phyloP scores from a whole-genome alignment of 2,329 filamentous ascomycete species.

The Ceratocystis albifundus region DNA sequence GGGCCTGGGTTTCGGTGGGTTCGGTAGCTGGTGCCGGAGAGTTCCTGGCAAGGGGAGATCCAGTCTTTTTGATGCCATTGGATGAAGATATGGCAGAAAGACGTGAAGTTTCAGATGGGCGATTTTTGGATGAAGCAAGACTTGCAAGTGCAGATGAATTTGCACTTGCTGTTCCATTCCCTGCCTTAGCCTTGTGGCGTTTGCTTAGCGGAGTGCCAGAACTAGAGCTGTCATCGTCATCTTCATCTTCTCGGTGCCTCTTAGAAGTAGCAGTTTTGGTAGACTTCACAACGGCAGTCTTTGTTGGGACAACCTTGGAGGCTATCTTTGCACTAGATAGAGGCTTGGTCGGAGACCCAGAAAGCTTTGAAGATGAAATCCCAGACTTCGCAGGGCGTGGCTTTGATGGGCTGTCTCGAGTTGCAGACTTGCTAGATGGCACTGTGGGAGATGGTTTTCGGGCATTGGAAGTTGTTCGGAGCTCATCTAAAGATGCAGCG shows the following conservation, averaged over 20 bases:
- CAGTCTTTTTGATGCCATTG: constrained; percentile 12
- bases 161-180: neutral
- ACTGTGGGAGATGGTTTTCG: constrained; percentile 18
- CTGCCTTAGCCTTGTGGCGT: constrained; percentile 42
- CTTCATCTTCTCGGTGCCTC: constrained; percentile 41
- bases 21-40: constrained; percentile 17
- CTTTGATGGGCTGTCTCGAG: constrained; percentile 19
- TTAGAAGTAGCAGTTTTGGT: constrained; percentile 33
- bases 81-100: constrained; percentile 17
- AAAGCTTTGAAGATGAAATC: neutral
- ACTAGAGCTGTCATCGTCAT: constrained; percentile 45
- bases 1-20: constrained; percentile 4
- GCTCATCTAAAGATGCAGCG: constrained; percentile 15
- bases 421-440: neutral
- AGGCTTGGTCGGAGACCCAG: constrained; percentile 2
- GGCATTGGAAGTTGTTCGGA: constrained; percentile 4
- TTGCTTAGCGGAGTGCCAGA: constrained; percentile 48
- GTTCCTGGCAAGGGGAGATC: constrained; percentile 13
- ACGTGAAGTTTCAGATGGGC: constrained; percentile 14
- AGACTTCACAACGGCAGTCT: constrained; percentile 2
- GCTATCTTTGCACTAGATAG: constrained; percentile 25
- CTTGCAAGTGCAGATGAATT: neutral
- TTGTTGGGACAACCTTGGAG: constrained; percentile 25
- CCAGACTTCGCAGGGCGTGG: constrained; percentile 5
- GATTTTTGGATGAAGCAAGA: neutral